Percentiles rank a stretch among this genome's conserved stretches.
Conservation (phyloP, 306 rosid genomes). For the Comarum palustre region DNA sequence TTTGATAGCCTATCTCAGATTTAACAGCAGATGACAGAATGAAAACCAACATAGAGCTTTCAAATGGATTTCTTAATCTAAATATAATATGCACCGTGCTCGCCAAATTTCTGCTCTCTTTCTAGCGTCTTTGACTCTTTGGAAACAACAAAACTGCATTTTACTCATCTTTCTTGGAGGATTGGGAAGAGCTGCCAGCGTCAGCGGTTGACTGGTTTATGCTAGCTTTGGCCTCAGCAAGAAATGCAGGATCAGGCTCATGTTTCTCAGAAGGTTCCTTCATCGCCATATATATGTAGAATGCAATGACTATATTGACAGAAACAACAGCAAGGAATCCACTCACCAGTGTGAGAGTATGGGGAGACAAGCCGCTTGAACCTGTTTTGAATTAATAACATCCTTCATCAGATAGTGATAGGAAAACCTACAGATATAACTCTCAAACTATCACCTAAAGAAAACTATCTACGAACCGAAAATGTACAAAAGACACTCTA, state of each 20-base stretch:
- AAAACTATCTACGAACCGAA: too few relatives aligned
- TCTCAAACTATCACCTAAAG: neutral
- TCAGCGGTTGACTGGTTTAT: constrained; percentile 40
- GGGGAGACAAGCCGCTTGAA: constrained; percentile 52
- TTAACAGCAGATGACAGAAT: neutral
- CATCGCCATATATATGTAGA: constrained; percentile 83
- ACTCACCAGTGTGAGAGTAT: constrained; percentile 69
- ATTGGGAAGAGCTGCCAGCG: constrained; percentile 40
- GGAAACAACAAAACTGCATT: neutral
- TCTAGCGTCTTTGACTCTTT: neutral
- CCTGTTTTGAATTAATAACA: constrained; percentile 41
- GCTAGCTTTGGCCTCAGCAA: constrained; percentile 82
- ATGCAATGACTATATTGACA: constrained; percentile 70
- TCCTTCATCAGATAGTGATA: neutral
- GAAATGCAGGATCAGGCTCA: constrained; percentile 73
- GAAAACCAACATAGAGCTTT: neutral
- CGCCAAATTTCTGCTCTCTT: neutral
- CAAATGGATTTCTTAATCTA: neutral
- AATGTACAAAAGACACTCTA: too few relatives aligned
- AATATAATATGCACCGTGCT: neutral
- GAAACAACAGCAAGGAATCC: constrained; percentile 92
- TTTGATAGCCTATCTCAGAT: neutral
- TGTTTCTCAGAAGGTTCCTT: constrained; percentile 73
- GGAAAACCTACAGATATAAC: neutral
- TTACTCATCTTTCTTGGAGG: constrained; percentile 66